Evolutionary conservation across 176 grass and related monocot species (phyloP), one percentile per base, ranked within the genome.

Genomic region (Aechmea fasciata): DNA sequence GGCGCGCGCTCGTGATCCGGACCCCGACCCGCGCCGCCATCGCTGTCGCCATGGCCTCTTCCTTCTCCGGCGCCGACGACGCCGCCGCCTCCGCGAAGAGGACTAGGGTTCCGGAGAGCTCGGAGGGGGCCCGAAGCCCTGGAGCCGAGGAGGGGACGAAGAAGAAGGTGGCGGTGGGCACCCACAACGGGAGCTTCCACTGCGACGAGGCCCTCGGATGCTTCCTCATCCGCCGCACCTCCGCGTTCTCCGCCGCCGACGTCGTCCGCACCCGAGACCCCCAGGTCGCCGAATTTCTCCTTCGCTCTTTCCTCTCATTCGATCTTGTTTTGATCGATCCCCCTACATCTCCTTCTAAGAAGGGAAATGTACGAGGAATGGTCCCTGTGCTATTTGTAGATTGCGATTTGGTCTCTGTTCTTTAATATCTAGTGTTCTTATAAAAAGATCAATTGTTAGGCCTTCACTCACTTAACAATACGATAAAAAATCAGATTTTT

Each of bases 131-230:
- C n/a, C 75, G 64, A 14, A 80, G 47, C 68, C 80, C 78, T 65
- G 79, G 70, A 17, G 33, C 33, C 2, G 41, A 68, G 24, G 84
- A 80, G 94, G 76, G 87, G 33, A 41, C 33, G 5, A 7, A 41
- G 33, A 41, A 41, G 33, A 41, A 41, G 33, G 5, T 41, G 33
- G 33, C 33, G 33, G 33, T 99, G 52, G 94, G 94, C 2, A 99
- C 89, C 28, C 94, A 99, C 86, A 92, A 93, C 64, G 94, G 94
- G 23, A 92, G 89, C 82, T 99, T 99, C 87, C 94, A 99, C 83
- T 99, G 94, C 79, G 94, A 99, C 14, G 94, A 99, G 89, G 94
- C 94, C 50, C 94, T 97, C 62, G 94, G 94, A 11, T 99, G 94
- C 77, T 93, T 87, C 83, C 75, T 99, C 73, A 99, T 93, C 69